Percentiles rank a stretch among this genome's conserved stretches.
These are phyloP conservation scores for Nakazawaea laoshanensis DNA, from an alignment of 805 yeast genomes.

Conservation along the genomic window DNA sequence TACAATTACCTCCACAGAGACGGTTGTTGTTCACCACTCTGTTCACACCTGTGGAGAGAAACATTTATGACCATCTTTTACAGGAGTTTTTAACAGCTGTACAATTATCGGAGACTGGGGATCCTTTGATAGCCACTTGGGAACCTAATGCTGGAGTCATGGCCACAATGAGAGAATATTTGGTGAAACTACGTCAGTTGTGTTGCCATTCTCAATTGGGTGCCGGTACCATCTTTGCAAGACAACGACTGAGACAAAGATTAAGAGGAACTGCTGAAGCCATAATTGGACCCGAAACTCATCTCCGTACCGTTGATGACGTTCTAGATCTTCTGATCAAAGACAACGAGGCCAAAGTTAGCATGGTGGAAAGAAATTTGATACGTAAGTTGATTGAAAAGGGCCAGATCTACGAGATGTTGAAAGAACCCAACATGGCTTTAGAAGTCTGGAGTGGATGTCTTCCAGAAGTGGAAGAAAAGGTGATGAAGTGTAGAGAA, in stretches of 20 bases:
- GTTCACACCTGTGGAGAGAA: constrained; percentile 77
- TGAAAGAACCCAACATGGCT: constrained; percentile 43
- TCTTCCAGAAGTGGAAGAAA: constrained; percentile 24
- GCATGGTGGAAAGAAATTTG: constrained; percentile 38
- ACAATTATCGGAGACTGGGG: constrained; percentile 42
- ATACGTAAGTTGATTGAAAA: constrained; percentile 39
- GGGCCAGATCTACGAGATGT: constrained; percentile 65
- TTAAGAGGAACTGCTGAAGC: not conserved
- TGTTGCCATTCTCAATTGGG: constrained; percentile 70
- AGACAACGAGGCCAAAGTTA: constrained; percentile 41
- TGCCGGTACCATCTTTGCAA: constrained; percentile 6
- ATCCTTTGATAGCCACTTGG: constrained; percentile 41
- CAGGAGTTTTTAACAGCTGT: constrained; percentile 51
- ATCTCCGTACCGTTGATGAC: constrained; percentile 48
- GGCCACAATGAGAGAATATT: constrained; percentile 56
- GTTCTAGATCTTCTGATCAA: constrained; percentile 60
- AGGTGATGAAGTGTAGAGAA: constrained; percentile 12
- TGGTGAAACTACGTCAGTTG: constrained; percentile 59
- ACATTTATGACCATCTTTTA: constrained; percentile 62
- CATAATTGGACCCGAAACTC: constrained; percentile 12
- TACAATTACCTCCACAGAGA: constrained; percentile 70
- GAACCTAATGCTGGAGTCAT: constrained; percentile 33
- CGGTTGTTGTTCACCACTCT: constrained; percentile 64
- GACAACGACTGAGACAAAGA: not conserved
- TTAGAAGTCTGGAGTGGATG: constrained; percentile 34